Conservation (phyloP, 1,284 basidiomycete genomes). For the Amylostereum areolatum region DNA sequence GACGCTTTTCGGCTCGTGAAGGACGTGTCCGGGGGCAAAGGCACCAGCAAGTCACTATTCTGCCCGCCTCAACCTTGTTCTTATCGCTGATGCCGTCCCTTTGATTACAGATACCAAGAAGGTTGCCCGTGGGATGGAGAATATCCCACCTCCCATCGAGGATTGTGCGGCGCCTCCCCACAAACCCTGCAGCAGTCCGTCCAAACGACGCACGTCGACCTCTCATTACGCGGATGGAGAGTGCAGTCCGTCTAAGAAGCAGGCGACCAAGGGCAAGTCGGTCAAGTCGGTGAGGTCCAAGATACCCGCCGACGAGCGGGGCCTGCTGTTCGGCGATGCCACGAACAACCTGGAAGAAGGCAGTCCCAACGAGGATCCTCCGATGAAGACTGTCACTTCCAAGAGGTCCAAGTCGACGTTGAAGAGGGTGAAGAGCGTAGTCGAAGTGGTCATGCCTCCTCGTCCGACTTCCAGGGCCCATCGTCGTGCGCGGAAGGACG, state of each 20-base stretch:
- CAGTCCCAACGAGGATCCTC: too few relatives aligned
- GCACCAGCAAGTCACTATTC: conserved; percentile 30
- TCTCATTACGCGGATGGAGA: conserved; percentile 62
- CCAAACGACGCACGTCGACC: conserved; percentile 51
- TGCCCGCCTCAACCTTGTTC: neutral
- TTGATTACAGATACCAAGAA: conserved; percentile 29
- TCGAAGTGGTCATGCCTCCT: too few relatives aligned
- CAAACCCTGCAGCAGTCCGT: conserved; percentile 47
- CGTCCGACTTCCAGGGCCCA: too few relatives aligned
- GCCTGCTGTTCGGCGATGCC: conserved; percentile 45
- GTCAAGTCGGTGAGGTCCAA: conserved; percentile 12
- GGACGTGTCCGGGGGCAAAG: conserved; percentile 35
- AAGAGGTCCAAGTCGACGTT: neutral
- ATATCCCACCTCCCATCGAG: conserved; percentile 30
- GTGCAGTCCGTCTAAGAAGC: conserved; percentile 72
- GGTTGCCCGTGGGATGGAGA: conserved; percentile 39
- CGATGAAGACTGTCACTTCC: conserved; percentile 10
- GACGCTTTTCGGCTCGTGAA: conserved; percentile 51
- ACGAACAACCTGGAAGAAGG: conserved; percentile 33
- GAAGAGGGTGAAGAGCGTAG: neutral
- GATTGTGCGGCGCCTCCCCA: conserved; percentile 12
- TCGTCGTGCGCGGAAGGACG: too few relatives aligned
- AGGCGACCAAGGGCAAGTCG: too few relatives aligned
- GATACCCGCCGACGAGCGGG: conserved; percentile 39
- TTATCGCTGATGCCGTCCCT: conserved; percentile 1